Percentiles rank a stretch among this genome's conserved stretches.
Conservation (phyloP, 768 basidiomycete genomes). For the Scleroderma bovista region DNA sequence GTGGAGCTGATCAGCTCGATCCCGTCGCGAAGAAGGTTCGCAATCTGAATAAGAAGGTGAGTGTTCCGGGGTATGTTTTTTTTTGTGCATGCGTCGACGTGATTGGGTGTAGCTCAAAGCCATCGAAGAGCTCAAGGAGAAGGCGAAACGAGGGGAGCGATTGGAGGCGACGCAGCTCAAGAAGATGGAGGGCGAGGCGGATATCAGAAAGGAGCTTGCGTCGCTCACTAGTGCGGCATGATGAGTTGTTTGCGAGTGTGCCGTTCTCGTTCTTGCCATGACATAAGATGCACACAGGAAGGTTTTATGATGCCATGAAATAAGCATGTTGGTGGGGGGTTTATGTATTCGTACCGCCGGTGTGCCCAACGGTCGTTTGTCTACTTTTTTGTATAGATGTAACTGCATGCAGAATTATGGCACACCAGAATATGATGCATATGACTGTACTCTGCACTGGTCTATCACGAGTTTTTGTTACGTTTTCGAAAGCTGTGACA, state of each 20-base stretch:
- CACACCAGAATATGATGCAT: too few relatives aligned
- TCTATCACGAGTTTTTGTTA: too few relatives aligned
- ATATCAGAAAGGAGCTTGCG: conserved; percentile 76
- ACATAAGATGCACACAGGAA: background rate
- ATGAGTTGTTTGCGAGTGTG: too few relatives aligned
- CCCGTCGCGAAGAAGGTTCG: conserved; percentile 87
- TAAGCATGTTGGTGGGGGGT: too few relatives aligned
- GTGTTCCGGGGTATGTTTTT: conserved; percentile 15
- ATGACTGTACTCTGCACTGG: too few relatives aligned
- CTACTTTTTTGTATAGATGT: too few relatives aligned
- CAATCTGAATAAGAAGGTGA: conserved; percentile 92
- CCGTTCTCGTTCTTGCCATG: too few relatives aligned
- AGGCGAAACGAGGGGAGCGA: conserved; percentile 81
- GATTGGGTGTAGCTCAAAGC: conserved; percentile 73
- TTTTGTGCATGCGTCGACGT: background rate
- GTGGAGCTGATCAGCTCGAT: conserved; percentile 55
- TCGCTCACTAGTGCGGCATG: background rate
- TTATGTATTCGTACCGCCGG: too few relatives aligned
- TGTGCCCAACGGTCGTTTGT: too few relatives aligned
- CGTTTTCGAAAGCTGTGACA: too few relatives aligned
- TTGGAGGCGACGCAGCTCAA: conserved; percentile 93
- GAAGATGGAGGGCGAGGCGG: conserved; percentile 91
- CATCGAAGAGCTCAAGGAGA: conserved; percentile 97
- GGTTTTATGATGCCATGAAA: too few relatives aligned
- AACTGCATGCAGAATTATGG: too few relatives aligned